These are phyloP conservation scores for Pseudocercospora crystallina DNA, from an alignment of 2,329 filamentous ascomycete species.

Conservation along the genomic window DNA sequence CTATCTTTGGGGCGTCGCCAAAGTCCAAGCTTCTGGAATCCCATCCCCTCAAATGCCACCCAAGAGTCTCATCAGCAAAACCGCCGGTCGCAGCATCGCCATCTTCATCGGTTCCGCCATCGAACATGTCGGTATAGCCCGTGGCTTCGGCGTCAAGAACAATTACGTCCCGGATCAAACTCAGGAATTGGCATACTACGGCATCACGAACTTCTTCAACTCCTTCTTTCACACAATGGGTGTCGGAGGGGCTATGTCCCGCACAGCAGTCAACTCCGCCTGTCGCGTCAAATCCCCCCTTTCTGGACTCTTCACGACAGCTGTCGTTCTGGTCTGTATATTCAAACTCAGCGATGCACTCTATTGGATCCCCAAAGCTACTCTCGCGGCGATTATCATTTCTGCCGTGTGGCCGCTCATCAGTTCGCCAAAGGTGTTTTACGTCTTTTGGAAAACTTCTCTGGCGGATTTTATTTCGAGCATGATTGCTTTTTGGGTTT, in stretches of 20 bases:
- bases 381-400: slow-evolving; percentile 65
- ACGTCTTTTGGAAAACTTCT: slow-evolving; percentile 64
- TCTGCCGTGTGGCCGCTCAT: slow-evolving; percentile 64
- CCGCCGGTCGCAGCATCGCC: slow-evolving; percentile 57
- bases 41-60: slow-evolving; percentile 51
- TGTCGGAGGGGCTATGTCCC: slow-evolving; percentile 66
- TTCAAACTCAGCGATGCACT: slow-evolving; percentile 60
- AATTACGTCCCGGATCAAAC: slow-evolving; percentile 64
- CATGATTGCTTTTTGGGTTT: slow-evolving; percentile 65
- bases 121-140: slow-evolving; percentile 65
- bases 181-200: slow-evolving; percentile 65
- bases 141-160: slow-evolving; percentile 62
- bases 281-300: slow-evolving; percentile 63
- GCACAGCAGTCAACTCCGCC: slow-evolving; percentile 66
- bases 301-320: slow-evolving; percentile 60
- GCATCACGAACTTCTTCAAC: slow-evolving; percentile 51
- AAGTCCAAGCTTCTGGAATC: slow-evolving; percentile 59
- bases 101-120: slow-evolving; percentile 62
- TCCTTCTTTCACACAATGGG: slow-evolving; percentile 65
- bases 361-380: slow-evolving; percentile 68
- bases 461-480: slow-evolving; percentile 64
- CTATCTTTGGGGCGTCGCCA: slow-evolving; percentile 58
- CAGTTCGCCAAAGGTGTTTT: slow-evolving; percentile 58
- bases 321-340: slow-evolving; percentile 61
- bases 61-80: slow-evolving; percentile 51